Conservation (phyloP, 2,329 filamentous ascomycete species). For the Plenodomus biglobosus region DNA sequence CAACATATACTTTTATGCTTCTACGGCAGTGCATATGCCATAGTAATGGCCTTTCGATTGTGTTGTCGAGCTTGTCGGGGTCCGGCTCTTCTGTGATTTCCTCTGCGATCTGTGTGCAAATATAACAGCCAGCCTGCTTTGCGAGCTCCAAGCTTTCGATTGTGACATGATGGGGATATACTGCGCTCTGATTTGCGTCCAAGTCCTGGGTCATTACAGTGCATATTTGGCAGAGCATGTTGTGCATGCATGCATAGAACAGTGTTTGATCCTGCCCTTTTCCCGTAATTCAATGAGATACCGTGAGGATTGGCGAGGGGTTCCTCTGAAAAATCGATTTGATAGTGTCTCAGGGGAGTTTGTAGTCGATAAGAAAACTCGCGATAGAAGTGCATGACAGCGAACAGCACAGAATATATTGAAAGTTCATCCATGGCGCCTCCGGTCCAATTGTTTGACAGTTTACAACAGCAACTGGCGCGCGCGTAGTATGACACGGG, state of each 20-base stretch:
- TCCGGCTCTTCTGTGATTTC: not conserved
- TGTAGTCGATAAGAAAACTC: not conserved
- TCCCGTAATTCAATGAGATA: too few relatives aligned
- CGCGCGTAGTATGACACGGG: not conserved
- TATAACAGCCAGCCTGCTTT: not conserved
- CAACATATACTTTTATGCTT: not conserved
- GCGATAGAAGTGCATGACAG: not conserved
- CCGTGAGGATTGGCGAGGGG: too few relatives aligned
- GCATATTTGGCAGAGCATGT: not conserved
- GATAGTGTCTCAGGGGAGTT: not conserved
- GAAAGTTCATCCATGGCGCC: too few relatives aligned
- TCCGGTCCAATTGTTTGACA: not conserved
- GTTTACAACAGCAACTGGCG: not conserved
- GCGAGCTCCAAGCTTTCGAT: not conserved
- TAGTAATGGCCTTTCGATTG: not conserved
- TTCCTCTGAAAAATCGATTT: not conserved
- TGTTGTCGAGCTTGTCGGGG: not conserved
- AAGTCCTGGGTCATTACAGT: not conserved
- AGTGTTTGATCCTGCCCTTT: not conserved
- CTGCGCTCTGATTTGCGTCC: not conserved
- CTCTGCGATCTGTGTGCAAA: not conserved
- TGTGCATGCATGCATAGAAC: not conserved
- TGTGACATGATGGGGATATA: not conserved
- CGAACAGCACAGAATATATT: too few relatives aligned
- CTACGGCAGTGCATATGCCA: not conserved